Conservation (phyloP, 495 filamentous ascomycete species). For the Penicillium fimorum region DNA sequence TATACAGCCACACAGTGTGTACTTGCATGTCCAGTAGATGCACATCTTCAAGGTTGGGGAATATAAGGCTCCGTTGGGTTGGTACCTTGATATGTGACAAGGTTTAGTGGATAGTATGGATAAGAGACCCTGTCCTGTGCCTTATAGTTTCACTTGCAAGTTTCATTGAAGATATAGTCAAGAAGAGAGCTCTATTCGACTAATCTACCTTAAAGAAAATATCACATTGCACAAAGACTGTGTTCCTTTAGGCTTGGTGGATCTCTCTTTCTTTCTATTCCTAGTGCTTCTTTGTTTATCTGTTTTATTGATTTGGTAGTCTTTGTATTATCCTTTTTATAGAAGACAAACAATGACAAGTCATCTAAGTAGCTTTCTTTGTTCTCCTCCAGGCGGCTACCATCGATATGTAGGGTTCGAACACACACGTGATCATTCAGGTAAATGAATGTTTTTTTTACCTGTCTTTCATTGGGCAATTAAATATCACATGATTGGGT, state of each 20-base stretch:
- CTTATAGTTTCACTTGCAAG: neutral
- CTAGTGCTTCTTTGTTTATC: neutral
- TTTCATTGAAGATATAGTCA: neutral
- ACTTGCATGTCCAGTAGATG: conserved; percentile 15
- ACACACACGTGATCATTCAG: conserved; percentile 2
- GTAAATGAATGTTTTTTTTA: neutral
- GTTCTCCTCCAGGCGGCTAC: neutral
- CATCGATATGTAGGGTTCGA: neutral
- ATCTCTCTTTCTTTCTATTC: neutral
- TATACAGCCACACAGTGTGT: conserved; percentile 28
- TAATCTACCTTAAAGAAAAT: neutral
- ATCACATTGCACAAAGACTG: neutral
- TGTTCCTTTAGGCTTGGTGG: neutral
- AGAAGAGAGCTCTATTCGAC: neutral
- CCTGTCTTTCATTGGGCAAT: neutral
- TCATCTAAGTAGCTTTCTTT: neutral
- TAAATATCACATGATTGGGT: neutral
- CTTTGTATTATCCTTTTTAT: neutral
- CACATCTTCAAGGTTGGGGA: conserved; percentile 17
- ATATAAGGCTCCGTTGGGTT: neutral
- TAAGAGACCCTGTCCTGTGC: neutral
- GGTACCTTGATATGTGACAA: neutral
- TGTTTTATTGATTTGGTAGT: neutral
- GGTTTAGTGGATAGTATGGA: neutral
- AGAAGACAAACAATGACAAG: neutral